These are phyloP conservation scores for Pistacia vera DNA, from an alignment of 345 rosid species.

Conservation along the genomic window DNA sequence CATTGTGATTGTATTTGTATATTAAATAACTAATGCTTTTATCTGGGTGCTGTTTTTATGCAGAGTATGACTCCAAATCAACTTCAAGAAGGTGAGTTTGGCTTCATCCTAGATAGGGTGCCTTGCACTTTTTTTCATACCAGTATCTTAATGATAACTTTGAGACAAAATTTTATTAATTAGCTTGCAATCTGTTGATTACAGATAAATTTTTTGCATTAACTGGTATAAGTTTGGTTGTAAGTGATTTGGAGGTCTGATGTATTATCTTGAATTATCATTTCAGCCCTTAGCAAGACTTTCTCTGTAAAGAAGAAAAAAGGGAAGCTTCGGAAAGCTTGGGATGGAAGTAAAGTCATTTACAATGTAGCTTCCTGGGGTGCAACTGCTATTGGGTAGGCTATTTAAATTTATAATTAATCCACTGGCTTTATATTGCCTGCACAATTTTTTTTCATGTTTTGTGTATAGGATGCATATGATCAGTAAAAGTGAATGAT, in stretches of 20 bases:
- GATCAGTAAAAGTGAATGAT: background rate
- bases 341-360: slow-evolving; percentile 96
- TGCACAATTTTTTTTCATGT: background rate
- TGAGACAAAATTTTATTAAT: background rate
- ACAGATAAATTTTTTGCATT: slow-evolving; percentile 6
- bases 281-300: slow-evolving; percentile 83
- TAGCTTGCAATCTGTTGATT: background rate
- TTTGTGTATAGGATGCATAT: background rate
- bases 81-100: slow-evolving; percentile 84
- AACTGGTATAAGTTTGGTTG: slow-evolving; percentile 3
- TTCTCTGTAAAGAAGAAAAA: slow-evolving; percentile 80
- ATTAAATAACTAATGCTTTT: background rate
- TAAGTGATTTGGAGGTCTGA: slow-evolving; percentile 17
- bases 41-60: slow-evolving; percentile 11
- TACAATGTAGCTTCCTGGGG: slow-evolving; percentile 99
- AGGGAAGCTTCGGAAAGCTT: slow-evolving; percentile 97
- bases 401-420: background rate
- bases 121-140: background rate
- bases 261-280: slow-evolving; percentile 9
- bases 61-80: slow-evolving; percentile 91
- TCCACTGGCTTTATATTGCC: background rate
- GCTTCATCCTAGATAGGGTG: background rate
- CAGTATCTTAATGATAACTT: background rate
- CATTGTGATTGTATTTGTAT: too few species aligned
- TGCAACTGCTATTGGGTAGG: slow-evolving; percentile 93